phyloP scores from a whole-genome alignment of 768 basidiomycete genomes.

The Mycena pura region DNA sequence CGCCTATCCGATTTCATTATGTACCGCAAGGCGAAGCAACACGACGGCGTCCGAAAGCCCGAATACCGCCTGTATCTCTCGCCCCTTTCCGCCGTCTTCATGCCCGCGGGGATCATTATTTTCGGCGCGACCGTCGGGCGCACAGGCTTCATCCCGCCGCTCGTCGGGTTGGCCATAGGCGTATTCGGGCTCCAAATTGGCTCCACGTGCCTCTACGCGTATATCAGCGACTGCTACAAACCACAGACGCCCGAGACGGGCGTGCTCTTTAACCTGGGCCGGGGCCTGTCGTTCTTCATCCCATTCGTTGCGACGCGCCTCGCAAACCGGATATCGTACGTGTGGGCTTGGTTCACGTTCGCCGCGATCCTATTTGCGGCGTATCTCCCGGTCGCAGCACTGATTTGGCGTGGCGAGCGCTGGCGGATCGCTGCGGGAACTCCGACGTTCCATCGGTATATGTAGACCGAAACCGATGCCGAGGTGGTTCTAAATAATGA shows the following conservation, averaged over 20 bases:
- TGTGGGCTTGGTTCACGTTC: constrained; percentile 20
- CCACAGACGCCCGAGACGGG: constrained; percentile 25
- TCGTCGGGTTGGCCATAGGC: constrained; percentile 3
- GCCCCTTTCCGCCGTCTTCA: constrained; percentile 11
- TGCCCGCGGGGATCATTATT: constrained; percentile 16
- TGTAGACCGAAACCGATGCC: no score
- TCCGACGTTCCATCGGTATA: constrained; percentile 6
- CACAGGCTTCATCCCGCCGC: constrained; percentile 16
- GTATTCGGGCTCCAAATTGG: constrained; percentile 18
- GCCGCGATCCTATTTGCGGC: constrained; percentile 10
- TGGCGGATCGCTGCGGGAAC: constrained; percentile 7
- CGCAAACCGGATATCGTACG: constrained; percentile 9
- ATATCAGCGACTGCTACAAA: constrained; percentile 27
- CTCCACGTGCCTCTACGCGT: constrained; percentile 25
- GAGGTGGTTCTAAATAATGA: no score
- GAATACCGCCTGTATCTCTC: constrained; percentile 21
- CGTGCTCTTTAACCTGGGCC: constrained; percentile 14
- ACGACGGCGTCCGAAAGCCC: constrained; percentile 15
- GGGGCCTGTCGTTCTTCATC: constrained; percentile 19
- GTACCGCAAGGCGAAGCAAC: constrained; percentile 15
- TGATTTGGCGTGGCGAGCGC: constrained; percentile 12
- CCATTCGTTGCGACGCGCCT: constrained; percentile 12
- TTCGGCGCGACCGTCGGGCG: constrained; percentile 18
- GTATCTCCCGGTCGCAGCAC: constrained; percentile 9
- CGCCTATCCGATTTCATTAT: constrained; percentile 15